Base-by-base conservation (phyloP, 345 rosid species). In the Lepidium sativum region DNA sequence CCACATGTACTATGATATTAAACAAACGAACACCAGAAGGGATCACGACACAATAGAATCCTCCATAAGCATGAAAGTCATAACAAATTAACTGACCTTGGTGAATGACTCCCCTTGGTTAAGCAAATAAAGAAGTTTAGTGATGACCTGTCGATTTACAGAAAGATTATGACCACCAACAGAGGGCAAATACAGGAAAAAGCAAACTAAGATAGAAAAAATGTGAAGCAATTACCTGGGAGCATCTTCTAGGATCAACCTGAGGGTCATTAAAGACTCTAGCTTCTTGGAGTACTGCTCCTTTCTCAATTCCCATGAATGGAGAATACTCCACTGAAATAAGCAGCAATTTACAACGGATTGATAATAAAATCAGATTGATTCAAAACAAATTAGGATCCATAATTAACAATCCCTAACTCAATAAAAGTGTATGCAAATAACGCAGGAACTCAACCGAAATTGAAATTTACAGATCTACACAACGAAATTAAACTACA, bases 261-360 rank as follows among this genome's bases (percentile, higher is more conserved):
- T 94, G 99, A 54, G 99, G 88, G 17, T 94, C 99, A 69, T 94
- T 90, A 76, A 94, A 94, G 72, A 94, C 92, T 78, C 99, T 84
- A 60, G 95, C 95, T 73, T 94, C 99, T 77, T 94, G 99, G 74
- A 94, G 97, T 47, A 90, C 97, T 3, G 97, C 97, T 15, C 99
- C 97, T 72, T 94, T 94, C 85, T 94, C 99, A 18, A 94, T 88
- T 54, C 99, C 99, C 71, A 85, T 32, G 74, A 90, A 94, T 0
- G 99, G 99, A 63, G 97, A 90, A 81, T 81, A 94, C 50, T 94
- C 99, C 29, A 85, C 97, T 86, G 18, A 34, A 49, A 48, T 41
- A 31, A 34, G 44, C 21, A 54, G 35, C 33, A 11, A 44, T 53
- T 43, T n/a, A 44, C 29, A 59, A 38, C 6, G 49, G 58, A 73